These are phyloP conservation scores for Stemphylium vesicarium DNA, from an alignment of 2,329 filamentous ascomycete species.

Conservation along the genomic window DNA sequence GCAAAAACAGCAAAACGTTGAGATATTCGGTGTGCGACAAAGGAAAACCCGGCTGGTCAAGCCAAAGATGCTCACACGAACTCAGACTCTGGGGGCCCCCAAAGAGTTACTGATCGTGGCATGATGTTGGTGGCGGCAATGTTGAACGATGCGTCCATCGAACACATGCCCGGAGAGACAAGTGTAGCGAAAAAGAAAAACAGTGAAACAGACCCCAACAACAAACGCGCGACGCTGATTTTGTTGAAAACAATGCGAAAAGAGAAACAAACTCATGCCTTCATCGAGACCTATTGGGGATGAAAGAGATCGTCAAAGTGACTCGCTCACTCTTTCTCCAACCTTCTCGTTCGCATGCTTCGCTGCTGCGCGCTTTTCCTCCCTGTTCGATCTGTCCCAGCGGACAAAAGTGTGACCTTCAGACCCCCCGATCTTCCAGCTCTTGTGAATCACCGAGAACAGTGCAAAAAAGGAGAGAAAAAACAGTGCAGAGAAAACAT, in stretches of 20 bases:
- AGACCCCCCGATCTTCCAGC: constrained; percentile 43
- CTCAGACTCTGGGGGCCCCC: constrained; percentile 4
- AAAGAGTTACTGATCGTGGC: constrained; percentile 9
- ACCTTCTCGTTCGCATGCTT: neutral
- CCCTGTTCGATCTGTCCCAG: neutral
- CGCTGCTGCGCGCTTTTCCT: neutral
- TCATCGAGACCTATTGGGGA: neutral
- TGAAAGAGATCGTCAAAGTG: neutral
- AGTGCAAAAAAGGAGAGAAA: neutral
- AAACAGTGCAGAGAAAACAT: neutral
- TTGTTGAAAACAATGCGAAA: constrained; percentile 3
- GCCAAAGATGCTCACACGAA: constrained; percentile 26
- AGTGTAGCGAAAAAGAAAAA: neutral
- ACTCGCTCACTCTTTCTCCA: neutral
- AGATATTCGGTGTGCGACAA: constrained; percentile 15
- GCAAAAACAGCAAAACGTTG: neutral
- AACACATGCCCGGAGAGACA: constrained; percentile 3
- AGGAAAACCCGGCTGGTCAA: constrained; percentile 30
- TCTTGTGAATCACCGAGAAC: constrained; percentile 3
- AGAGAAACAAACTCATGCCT: constrained; percentile 4
- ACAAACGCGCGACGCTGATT: constrained; percentile 4
- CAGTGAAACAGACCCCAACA: neutral
- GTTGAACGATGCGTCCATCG: constrained; percentile 1
- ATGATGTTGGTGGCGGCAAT: constrained; percentile 7
- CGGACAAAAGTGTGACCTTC: constrained; percentile 24